phyloP scores from a whole-genome alignment of 768 basidiomycete genomes.

The Pulveroboletus ravenelii region DNA sequence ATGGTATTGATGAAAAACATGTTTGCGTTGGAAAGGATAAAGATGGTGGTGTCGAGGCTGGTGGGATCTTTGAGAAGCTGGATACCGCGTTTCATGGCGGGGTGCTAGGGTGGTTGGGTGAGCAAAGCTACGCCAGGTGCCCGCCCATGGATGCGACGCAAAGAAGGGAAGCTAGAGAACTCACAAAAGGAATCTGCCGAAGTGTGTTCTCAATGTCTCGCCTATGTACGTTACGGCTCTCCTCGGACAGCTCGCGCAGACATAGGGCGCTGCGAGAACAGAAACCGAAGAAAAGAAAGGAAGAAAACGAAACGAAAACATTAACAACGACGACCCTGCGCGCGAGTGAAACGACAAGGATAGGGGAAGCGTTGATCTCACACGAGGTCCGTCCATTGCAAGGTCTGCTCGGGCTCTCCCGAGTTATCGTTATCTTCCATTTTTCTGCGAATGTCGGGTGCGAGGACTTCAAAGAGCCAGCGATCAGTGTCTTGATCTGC shows the following conservation, averaged over 20 bases:
- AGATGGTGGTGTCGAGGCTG: conserved; percentile 64
- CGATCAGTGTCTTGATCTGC: conserved; percentile 96
- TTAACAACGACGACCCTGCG: background rate
- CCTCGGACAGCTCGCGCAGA: conserved; percentile 55
- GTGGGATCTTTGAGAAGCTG: conserved; percentile 61
- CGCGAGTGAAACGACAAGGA: background rate
- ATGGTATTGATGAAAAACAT: conserved; percentile 87
- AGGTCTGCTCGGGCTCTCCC: conserved; percentile 51
- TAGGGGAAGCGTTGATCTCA: conserved; percentile 36
- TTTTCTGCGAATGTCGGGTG: conserved; percentile 76
- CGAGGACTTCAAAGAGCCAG: conserved; percentile 87
- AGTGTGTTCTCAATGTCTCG: conserved; percentile 77
- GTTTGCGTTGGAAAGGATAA: conserved; percentile 95
- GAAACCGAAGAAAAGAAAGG: too few species aligned
- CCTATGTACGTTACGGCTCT: conserved; percentile 61
- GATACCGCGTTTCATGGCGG: conserved; percentile 94
- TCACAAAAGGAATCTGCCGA: conserved; percentile 79
- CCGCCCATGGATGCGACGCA: background rate
- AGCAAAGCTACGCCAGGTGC: background rate
- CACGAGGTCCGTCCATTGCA: conserved; percentile 96
- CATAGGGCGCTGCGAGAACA: conserved; percentile 51
- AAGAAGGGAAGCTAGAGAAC: conserved; percentile 20
- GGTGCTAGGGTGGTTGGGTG: conserved; percentile 57
- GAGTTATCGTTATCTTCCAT: conserved; percentile 37
- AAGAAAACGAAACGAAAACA: too few species aligned